These are phyloP conservation scores for Bocquillonia castaneifolia DNA, from an alignment of 441 rosid genomes.

Conservation along the genomic window DNA sequence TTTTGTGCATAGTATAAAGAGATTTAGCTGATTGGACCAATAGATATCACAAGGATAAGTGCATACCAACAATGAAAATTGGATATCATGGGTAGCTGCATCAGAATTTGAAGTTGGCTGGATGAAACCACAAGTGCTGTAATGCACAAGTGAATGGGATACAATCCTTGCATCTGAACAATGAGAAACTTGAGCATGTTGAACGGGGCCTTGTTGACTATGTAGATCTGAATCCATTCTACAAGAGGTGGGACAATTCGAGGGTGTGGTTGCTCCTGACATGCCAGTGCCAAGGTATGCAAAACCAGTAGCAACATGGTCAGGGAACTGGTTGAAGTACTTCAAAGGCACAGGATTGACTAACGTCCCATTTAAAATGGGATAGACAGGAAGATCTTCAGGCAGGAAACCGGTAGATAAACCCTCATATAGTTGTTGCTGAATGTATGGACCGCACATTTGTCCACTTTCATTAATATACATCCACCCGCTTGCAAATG, in stretches of 20 bases:
- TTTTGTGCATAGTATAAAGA: neutral
- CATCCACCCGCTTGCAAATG: conserved; percentile 84
- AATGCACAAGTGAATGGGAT: conserved; percentile 31
- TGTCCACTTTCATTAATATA: conserved; percentile 74
- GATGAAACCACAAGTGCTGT: conserved; percentile 27
- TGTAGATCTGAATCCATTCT: conserved; percentile 25
- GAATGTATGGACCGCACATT: conserved; percentile 94
- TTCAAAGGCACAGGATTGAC: conserved; percentile 70
- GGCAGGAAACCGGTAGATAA: conserved; percentile 83
- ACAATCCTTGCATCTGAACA: conserved; percentile 25
- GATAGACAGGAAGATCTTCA: conserved; percentile 81
- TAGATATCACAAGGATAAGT: conserved; percentile 17
- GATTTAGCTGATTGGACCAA: neutral
- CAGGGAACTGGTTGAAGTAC: conserved; percentile 87
- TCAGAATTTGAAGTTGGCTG: conserved; percentile 32
- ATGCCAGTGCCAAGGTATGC: conserved; percentile 42
- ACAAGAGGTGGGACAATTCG: conserved; percentile 26
- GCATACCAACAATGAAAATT: conserved; percentile 45
- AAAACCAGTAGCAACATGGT: conserved; percentile 83
- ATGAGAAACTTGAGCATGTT: conserved; percentile 24
- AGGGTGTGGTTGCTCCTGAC: conserved; percentile 29
- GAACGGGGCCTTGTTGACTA: conserved; percentile 29
- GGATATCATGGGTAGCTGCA: conserved; percentile 25
- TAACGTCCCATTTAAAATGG: conserved; percentile 57
- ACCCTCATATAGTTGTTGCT: conserved; percentile 78